Evolutionary conservation across 805 yeast genomes (phyloP).

Genomic region (Cyberlindnera mycetangii): DNA sequence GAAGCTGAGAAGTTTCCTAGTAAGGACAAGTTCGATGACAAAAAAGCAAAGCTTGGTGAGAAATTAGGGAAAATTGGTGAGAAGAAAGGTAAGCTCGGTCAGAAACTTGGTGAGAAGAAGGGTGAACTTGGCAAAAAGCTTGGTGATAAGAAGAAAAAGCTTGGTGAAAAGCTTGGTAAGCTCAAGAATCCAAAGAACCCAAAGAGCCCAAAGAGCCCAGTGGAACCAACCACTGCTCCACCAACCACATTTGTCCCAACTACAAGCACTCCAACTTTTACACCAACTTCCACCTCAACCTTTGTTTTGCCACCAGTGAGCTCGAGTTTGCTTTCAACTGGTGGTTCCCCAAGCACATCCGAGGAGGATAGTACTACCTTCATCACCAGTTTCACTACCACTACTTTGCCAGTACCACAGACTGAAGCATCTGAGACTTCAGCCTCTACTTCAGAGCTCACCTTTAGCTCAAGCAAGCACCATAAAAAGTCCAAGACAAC

Average conservation of each 20-base stretch:
- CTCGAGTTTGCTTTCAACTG: neutral
- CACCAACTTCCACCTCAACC: neutral
- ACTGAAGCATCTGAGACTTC: neutral
- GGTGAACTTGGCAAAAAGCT: neutral
- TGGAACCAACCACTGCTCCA: neutral
- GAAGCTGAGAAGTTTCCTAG: neutral
- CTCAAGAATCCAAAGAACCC: neutral
- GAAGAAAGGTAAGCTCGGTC: neutral
- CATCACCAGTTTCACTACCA: neutral
- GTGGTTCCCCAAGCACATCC: too few species aligned
- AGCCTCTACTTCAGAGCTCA: too few species aligned
- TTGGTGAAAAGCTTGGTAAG: neutral
- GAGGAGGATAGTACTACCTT: neutral
- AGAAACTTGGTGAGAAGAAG: neutral
- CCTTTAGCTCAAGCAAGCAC: too few species aligned
- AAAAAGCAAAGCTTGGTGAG: too few species aligned
- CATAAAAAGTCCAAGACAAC: too few species aligned
- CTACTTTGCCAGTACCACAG: neutral
- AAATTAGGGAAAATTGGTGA: neutral
- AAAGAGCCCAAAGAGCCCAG: conserved; percentile 1
- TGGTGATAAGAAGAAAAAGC: neutral
- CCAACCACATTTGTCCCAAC: neutral
- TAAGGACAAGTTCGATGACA: neutral
- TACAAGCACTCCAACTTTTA: too few species aligned
- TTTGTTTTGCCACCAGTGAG: neutral